Percentiles rank a stretch among this genome's conserved stretches.
Evolutionary conservation across 148 eudicot species (phyloP).

Genomic region (Spergularia marina): DNA sequence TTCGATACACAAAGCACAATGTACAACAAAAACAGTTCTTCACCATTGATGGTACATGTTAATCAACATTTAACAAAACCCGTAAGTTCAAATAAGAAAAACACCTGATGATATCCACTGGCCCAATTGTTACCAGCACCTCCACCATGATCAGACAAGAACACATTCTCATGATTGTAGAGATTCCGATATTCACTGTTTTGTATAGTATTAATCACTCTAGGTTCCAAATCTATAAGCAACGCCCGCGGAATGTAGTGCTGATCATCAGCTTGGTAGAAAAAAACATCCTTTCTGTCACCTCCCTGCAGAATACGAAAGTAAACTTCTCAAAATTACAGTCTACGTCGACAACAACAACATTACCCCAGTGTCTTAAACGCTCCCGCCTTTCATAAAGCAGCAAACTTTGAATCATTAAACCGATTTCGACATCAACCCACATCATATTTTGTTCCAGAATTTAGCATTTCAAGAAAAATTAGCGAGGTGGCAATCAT

Average conservation of each 20-base stretch:
- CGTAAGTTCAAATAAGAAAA: slow-evolving; percentile 4
- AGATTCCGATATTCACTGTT: slow-evolving; percentile 93
- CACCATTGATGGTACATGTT: not conserved
- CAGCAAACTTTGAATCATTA: no score
- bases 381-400: no score
- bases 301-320: slow-evolving; percentile 69
- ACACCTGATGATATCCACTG: slow-evolving; percentile 91
- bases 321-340: not conserved
- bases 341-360: no score
- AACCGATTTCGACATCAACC: no score
- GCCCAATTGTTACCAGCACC: slow-evolving; percentile 99
- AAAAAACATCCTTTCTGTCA: slow-evolving; percentile 95
- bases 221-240: slow-evolving; percentile 96
- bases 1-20: no score
- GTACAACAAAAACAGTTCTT: not conserved
- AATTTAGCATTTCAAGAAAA: no score
- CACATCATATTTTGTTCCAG: no score
- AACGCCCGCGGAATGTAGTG: slow-evolving; percentile 92
- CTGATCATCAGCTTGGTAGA: slow-evolving; percentile 99
- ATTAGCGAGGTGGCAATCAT: no score
- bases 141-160: slow-evolving; percentile 86
- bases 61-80: slow-evolving; percentile 3
- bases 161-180: slow-evolving; percentile 88
- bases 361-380: no score
- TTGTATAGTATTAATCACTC: slow-evolving; percentile 94